These are phyloP conservation scores for Mucor mucedo DNA, from an alignment of 371 early-diverging fungal genomes.

Conservation along the genomic window DNA sequence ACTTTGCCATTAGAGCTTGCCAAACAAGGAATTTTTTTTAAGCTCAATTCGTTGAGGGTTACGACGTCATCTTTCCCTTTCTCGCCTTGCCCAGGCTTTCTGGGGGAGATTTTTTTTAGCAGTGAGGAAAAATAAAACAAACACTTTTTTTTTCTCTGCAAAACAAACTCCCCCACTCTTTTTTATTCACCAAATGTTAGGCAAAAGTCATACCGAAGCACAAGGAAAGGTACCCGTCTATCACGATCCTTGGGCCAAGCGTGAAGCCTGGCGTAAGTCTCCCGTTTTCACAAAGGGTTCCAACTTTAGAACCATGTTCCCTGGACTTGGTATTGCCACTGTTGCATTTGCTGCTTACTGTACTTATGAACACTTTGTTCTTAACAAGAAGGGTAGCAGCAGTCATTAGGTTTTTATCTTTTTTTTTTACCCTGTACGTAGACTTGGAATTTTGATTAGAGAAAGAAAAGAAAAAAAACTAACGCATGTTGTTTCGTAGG, in stretches of 20 bases:
- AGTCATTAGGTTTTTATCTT: background rate
- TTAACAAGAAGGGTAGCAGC: slow-evolving; percentile 45
- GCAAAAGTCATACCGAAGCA: slow-evolving; percentile 43
- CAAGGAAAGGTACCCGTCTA: slow-evolving; percentile 45
- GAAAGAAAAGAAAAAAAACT: too few relatives aligned
- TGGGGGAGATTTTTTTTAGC: background rate
- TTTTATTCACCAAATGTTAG: slow-evolving; percentile 25
- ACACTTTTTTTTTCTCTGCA: background rate
- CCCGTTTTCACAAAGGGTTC: slow-evolving; percentile 72
- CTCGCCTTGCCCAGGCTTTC: too few relatives aligned
- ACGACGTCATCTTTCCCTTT: background rate
- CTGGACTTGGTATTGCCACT: slow-evolving; percentile 86
- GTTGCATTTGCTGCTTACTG: slow-evolving; percentile 83
- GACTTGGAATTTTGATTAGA: too few relatives aligned
- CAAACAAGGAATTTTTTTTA: background rate
- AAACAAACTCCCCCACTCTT: slow-evolving; percentile 16
- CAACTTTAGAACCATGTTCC: slow-evolving; percentile 72
- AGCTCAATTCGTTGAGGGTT: background rate
- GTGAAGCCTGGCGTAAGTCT: slow-evolving; percentile 88
- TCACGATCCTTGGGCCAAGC: slow-evolving; percentile 84
- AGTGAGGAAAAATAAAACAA: background rate
- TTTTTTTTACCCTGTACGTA: background rate
- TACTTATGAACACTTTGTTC: slow-evolving; percentile 73
- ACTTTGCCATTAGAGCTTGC: background rate
- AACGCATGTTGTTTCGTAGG: too few relatives aligned